Conservation (phyloP, 2,329 filamentous ascomycete genomes). For the Venturia effusa region DNA sequence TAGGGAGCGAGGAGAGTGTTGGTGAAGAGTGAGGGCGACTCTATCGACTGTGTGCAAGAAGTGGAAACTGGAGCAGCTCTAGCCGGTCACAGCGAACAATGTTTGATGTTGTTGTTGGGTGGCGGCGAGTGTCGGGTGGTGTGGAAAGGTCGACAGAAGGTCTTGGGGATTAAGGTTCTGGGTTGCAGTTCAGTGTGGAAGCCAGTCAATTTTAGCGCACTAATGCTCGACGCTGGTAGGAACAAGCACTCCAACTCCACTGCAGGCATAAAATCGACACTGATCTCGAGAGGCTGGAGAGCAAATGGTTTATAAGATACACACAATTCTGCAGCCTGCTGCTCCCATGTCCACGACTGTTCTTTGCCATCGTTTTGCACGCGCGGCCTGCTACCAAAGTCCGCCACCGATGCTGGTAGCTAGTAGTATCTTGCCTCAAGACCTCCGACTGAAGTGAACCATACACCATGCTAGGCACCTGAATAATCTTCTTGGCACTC, state of each 20-base stretch:
- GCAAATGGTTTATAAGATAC: background rate
- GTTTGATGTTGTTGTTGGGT: background rate
- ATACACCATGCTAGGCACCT: background rate
- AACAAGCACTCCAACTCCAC: background rate
- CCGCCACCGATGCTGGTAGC: background rate
- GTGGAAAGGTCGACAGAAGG: background rate
- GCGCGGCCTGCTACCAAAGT: background rate
- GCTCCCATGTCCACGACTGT: background rate
- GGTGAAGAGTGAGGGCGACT: constrained; percentile 12
- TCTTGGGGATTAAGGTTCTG: background rate
- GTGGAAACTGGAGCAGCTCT: background rate
- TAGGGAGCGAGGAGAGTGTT: constrained; percentile 10
- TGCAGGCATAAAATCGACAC: no score
- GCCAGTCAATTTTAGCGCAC: background rate
- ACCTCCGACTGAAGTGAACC: background rate
- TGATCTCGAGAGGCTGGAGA: no score
- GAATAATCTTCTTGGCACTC: background rate
- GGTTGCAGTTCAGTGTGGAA: constrained; percentile 1
- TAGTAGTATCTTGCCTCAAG: no score
- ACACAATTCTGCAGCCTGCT: background rate
- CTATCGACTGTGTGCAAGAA: no score
- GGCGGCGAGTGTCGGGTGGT: background rate
- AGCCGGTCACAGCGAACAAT: background rate
- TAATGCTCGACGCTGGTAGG: background rate
- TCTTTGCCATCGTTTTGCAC: background rate